A percentile compares a stretch with the other conserved stretches of the same genome.
Conservation (phyloP, 2,329 filamentous ascomycete species). For the Talaromyces verruculosus region DNA sequence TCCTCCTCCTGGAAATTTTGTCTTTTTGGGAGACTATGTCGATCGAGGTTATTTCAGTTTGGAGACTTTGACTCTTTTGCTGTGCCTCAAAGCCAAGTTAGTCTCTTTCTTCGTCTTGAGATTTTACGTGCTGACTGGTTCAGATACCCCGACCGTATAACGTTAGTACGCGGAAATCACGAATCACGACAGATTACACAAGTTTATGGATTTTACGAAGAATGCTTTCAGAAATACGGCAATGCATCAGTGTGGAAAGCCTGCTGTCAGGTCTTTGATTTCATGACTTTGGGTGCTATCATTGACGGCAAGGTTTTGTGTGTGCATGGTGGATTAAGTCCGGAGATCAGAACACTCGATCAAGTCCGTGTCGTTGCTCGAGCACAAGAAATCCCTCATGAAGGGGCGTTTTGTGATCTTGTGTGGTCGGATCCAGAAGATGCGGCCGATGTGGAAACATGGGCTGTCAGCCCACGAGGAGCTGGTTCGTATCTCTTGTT, state of each 20-base stretch:
- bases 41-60: slow-evolving; percentile 73
- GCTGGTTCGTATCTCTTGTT: slow-evolving; percentile 54
- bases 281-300: slow-evolving; percentile 70
- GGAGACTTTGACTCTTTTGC: slow-evolving; percentile 69
- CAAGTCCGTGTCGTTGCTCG: slow-evolving; percentile 73
- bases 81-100: slow-evolving; percentile 71
- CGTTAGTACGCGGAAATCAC: slow-evolving; percentile 71
- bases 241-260: slow-evolving; percentile 78
- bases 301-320: slow-evolving; percentile 74
- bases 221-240: slow-evolving; percentile 74
- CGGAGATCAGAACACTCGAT: slow-evolving; percentile 71
- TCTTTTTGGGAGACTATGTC: slow-evolving; percentile 72
- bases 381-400: slow-evolving; percentile 74
- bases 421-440: slow-evolving; percentile 75
- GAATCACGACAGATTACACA: slow-evolving; percentile 76
- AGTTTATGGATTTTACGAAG: slow-evolving; percentile 77
- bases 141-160: slow-evolving; percentile 70
- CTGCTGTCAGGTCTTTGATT: slow-evolving; percentile 76
- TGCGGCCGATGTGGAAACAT: slow-evolving; percentile 68
- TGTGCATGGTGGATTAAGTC: slow-evolving; percentile 69
- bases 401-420: slow-evolving; percentile 73
- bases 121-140: slow-evolving; percentile 18
- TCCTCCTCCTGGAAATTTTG: slow-evolving; percentile 65
- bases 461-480: slow-evolving; percentile 67
- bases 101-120: slow-evolving; percentile 27